These are phyloP conservation scores for Agaricus blazei DNA, from an alignment of 768 basidiomycete genomes.

Conservation along the genomic window DNA sequence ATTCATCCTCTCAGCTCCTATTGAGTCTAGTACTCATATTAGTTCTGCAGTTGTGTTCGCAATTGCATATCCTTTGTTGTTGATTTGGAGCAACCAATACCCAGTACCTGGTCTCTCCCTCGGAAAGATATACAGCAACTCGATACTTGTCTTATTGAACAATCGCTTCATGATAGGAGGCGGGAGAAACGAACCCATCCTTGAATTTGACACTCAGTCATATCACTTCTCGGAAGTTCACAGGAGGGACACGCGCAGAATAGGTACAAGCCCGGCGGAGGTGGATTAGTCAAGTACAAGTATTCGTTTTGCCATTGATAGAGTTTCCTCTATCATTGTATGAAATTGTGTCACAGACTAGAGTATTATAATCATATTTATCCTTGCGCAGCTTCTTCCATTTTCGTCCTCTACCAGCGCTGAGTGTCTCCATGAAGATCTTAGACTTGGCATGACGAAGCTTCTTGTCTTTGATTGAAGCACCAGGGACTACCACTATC, in stretches of 20 bases:
- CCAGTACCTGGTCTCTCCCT: neutral
- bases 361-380: neutral
- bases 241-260: too few species aligned
- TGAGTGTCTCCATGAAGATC: constrained; percentile 88
- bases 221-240: too few species aligned
- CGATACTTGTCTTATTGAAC: neutral
- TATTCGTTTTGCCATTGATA: too few species aligned
- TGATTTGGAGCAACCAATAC: neutral
- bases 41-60: neutral
- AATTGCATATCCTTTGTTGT: neutral
- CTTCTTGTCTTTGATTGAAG: constrained; percentile 58
- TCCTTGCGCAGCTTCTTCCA: constrained; percentile 51
- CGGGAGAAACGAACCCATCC: neutral
- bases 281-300: too few species aligned
- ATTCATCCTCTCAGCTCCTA: neutral
- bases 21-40: neutral
- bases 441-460: constrained; percentile 88
- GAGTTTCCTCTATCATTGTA: neutral
- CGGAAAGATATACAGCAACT: neutral
- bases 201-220: too few species aligned
- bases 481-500: constrained; percentile 59
- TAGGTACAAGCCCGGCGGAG: too few species aligned
- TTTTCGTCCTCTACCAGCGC: constrained; percentile 76
- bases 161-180: neutral
- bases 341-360: neutral